Evolutionary conservation across 116 monocot genomes (phyloP).

Genomic region (Trichopus zeylanicus): DNA sequence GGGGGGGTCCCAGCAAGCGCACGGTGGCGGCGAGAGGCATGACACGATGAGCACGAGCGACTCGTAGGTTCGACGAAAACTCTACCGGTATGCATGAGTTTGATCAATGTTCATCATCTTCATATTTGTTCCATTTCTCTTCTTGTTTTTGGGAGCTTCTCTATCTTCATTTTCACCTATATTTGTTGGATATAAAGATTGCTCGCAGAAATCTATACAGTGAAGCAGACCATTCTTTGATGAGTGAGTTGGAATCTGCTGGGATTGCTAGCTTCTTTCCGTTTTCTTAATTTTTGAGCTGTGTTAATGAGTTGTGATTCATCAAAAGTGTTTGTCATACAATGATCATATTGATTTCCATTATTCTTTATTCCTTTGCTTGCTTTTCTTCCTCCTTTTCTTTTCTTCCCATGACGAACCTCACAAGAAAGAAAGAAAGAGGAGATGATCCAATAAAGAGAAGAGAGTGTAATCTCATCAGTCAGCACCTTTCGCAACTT

Average conservation of each 20-base stretch:
- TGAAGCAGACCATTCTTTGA: conserved; percentile 14
- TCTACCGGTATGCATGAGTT: neutral
- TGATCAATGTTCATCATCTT: conserved; percentile 1
- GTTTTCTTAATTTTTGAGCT: too few species aligned
- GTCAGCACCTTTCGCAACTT: too few species aligned
- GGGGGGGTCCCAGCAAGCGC: conserved; percentile 11
- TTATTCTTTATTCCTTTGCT: neutral
- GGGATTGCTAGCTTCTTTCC: too few species aligned
- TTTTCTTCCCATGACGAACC: neutral
- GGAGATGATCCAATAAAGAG: too few species aligned
- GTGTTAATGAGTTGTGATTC: too few species aligned
- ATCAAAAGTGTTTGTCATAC: too few species aligned
- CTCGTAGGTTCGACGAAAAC: conserved; percentile 32
- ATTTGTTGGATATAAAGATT: conserved; percentile 6
- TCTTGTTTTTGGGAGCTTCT: too few species aligned
- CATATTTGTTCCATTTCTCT: conserved; percentile 7
- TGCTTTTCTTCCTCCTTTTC: neutral
- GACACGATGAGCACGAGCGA: too few species aligned
- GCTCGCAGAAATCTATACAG: conserved; percentile 6
- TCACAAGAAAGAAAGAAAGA: neutral
- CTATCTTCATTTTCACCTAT: neutral
- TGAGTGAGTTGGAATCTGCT: too few species aligned
- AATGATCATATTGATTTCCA: too few species aligned
- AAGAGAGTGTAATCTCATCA: neutral
- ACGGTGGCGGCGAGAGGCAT: conserved; percentile 28